Conservation (phyloP, 257 asterid species). For the Scutellaria barbata region DNA sequence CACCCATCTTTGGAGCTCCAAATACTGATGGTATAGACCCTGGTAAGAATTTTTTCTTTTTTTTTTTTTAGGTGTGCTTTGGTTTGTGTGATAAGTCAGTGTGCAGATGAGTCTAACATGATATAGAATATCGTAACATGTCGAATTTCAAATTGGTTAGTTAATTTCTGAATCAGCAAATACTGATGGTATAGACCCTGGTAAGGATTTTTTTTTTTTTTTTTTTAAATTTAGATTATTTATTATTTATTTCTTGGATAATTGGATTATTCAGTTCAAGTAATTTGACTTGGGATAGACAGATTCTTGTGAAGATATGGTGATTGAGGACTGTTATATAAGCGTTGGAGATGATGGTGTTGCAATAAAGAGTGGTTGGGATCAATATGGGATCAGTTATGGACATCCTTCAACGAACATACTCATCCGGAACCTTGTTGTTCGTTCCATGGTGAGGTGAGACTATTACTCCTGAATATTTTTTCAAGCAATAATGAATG, state of each 20-base stretch:
- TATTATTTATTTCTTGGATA: neutral
- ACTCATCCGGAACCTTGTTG: slow-evolving; percentile 77
- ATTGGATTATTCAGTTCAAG: slow-evolving; percentile 8
- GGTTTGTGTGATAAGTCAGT: slow-evolving; percentile 10
- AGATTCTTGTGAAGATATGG: slow-evolving; percentile 95
- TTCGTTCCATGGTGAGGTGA: slow-evolving; percentile 96
- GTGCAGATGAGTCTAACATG: neutral
- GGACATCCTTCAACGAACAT: slow-evolving; percentile 82
- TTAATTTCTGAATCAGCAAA: too few relatives aligned
- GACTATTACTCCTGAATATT: slow-evolving; percentile 26
- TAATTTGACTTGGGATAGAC: slow-evolving; percentile 33
- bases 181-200: too few relatives aligned
- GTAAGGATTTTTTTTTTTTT: too few relatives aligned
- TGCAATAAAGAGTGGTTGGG: slow-evolving; percentile 99
- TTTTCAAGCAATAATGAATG: neutral
- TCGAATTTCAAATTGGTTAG: neutral
- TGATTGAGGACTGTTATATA: slow-evolving; percentile 90
- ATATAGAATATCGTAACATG: neutral
- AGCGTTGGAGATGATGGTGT: slow-evolving; percentile 98
- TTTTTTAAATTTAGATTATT: too few relatives aligned
- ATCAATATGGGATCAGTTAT: slow-evolving; percentile 84
- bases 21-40: slow-evolving; percentile 89
- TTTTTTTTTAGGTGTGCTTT: neutral
- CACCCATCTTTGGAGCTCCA: slow-evolving; percentile 72
- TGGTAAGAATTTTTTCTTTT: slow-evolving; percentile 40